Evolutionary conservation across 2,329 filamentous ascomycete species (phyloP).

Genomic region (Colletotrichum echinochloae): DNA sequence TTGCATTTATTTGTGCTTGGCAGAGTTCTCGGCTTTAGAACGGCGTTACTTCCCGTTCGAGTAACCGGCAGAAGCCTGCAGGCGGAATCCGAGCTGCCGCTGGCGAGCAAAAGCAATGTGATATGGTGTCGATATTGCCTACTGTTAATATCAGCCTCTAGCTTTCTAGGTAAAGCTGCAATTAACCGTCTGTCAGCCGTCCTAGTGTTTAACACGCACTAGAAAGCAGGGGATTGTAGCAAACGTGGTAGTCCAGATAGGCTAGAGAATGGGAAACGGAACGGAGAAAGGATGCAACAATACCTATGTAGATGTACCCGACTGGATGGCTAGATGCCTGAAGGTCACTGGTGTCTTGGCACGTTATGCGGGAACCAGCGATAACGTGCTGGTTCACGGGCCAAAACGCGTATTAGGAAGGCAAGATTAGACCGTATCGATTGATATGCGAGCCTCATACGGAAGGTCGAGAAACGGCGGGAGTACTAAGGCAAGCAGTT

Average conservation of each 20-base stretch:
- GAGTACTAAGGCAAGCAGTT: neutral
- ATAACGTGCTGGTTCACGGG: neutral
- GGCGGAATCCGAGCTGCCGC: too few species aligned
- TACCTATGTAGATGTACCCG: neutral
- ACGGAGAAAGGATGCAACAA: neutral
- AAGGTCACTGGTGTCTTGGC: conserved; percentile 14
- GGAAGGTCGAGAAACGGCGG: conserved; percentile 13
- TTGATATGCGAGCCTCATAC: neutral
- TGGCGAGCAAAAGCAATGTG: too few species aligned
- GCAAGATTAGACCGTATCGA: neutral
- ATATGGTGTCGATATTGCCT: neutral
- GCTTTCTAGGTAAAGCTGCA: neutral
- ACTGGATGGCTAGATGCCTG: neutral
- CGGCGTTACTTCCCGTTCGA: conserved; percentile 29
- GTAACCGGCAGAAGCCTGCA: too few species aligned
- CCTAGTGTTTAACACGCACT: neutral
- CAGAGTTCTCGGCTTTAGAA: conserved; percentile 5
- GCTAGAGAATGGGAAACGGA: neutral
- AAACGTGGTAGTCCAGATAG: neutral
- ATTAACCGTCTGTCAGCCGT: neutral
- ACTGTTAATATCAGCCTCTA: neutral
- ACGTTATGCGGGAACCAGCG: neutral
- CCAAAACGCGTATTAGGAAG: conserved; percentile 34
- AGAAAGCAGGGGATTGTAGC: neutral
- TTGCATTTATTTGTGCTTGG: neutral